phyloP scores from a whole-genome alignment of 2,329 filamentous ascomycete species.

The Cladosporium colombiae region DNA sequence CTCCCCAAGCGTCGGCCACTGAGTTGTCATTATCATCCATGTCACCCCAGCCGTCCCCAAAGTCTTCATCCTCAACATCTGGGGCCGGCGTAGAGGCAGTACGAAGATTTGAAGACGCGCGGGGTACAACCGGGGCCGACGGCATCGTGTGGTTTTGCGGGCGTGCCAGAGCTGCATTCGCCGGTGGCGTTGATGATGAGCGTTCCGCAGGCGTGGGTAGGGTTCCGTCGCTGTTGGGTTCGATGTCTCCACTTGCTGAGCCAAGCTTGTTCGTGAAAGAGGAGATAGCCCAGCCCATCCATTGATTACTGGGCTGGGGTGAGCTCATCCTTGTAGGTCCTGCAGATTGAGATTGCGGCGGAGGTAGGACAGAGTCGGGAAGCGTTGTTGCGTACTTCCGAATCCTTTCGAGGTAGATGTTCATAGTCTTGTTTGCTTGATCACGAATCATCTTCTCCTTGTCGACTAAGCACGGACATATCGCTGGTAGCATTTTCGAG shows the following conservation, averaged over 20 bases:
- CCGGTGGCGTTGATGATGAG: constrained; percentile 52
- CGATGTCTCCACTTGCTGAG: constrained; percentile 81
- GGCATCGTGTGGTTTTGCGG: constrained; percentile 32
- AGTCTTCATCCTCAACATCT: constrained; percentile 55
- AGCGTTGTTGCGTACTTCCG: constrained; percentile 75
- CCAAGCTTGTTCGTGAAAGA: constrained; percentile 96
- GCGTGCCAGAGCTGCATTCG: constrained; percentile 36
- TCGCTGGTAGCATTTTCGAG: constrained; percentile 74
- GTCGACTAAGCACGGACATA: constrained; percentile 84
- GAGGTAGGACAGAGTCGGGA: constrained; percentile 76
- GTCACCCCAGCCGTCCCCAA: constrained; percentile 73
- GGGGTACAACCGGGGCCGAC: constrained; percentile 34
- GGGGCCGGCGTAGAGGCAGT: constrained; percentile 23
- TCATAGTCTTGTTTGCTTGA: constrained; percentile 85
- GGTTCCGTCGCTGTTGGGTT: constrained; percentile 56
- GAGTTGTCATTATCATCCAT: constrained; percentile 52
- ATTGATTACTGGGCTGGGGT: constrained; percentile 64
- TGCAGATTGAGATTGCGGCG: constrained; percentile 55
- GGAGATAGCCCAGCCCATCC: constrained; percentile 97
- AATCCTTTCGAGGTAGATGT: constrained; percentile 79
- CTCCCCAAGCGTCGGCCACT: constrained; percentile 18
- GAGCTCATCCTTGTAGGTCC: constrained; percentile 70
- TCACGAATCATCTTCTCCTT: constrained; percentile 94
- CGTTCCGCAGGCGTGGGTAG: constrained; percentile 47
- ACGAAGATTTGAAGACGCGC: constrained; percentile 33